Evolutionary conservation across 768 basidiomycete species (phyloP), one percentile per base, ranked within the genome.

Genomic region (Mycena galericulata): DNA sequence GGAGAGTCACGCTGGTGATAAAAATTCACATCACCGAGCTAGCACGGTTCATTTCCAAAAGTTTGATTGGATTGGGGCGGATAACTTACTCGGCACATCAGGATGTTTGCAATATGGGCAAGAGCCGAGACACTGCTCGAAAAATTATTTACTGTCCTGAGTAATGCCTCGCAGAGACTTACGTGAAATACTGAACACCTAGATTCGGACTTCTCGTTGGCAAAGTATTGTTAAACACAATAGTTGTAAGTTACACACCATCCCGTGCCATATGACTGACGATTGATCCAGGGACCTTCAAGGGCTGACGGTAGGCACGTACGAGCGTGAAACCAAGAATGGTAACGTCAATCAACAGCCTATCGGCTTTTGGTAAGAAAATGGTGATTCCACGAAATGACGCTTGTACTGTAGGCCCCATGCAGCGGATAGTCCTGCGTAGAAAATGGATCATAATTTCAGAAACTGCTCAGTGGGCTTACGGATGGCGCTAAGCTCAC

Each of bases 341-440:
- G 34, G 22, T 17, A 6, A 49, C 7, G 24, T 49, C 59, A 27
- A 43, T 47, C 10, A 60, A 7, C n/a, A 60, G 38, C 14, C 55
- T 57, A 14, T 2, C 4, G 14, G 34, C 9, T 30, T 30, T 30
- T 24, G 22, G 22, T 20, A 5, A 17, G 17, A 2, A 12, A 29
- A 3, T 38, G 9, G 9, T 26, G 36, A 12, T 1, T 17, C 17
- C 24, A 17, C 27, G 8, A 3, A 10, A 22, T 20, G 29, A 29
- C 9, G 9, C 9, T 27, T 40, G n/a, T 24, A 57, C 46, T 59
- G 17, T 36, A 43, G 27, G 20, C 46, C 57, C 57, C 57, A 59
- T 14, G 57, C 57, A 3, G 20, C 46, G 18, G 47, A 43, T 36
- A 60, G 47, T 49, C 59, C 59, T 60, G 30, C 36, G n/a, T n/a